Evolutionary conservation across 1,284 basidiomycete genomes (phyloP), one percentile per base, ranked within the genome.

Genomic region (Hypsizygus ulmarius): DNA sequence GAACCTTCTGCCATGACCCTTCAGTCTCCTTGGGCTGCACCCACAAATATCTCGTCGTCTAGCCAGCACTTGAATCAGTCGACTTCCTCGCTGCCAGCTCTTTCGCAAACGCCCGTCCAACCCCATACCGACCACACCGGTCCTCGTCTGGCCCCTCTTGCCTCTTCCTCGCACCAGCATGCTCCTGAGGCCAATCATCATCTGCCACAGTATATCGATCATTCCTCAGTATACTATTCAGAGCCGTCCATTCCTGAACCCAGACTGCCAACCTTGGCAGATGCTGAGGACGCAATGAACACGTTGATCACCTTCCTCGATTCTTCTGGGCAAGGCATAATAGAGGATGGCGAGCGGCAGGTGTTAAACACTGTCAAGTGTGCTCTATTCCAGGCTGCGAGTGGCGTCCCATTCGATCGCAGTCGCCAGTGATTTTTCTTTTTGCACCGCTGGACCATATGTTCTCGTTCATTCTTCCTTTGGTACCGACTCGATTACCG

Each of bases 241-340:
- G 46, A 52, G 47, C 61, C 42, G 54, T 60, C 51, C 52, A 62
- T 55, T 19, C 55, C 58, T 14, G 60, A 66, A 46, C 56, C 58
- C 40, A 53, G 49, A 39, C 53, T 56, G n/a, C 66, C 69, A 25
- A 67, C 68, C n/a, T 52, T 77, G 14, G 56, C 65, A 0, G 77
- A 82, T 45, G 81, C 76, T 3, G 75, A 82, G 50, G 69, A 70
- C 4, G 73, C 77, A 16, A 61, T 81, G 51, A 72, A 74, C 55
- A 73, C 67, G 50, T 63, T 84, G 49, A 71, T 80, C 45, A 43
- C 63, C 19, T 84, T 72, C 50, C 59, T 83, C 50, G 74, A 81
- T 57, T 68, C 67, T n/a, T 64, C 64, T 30, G 65, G 65, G 29
- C 63, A 64, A 15, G 55, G 63, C n/a, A 59, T 79, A n/a, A 52